Evolutionary conservation across 371 early-diverging fungal species (phyloP), one percentile per base, ranked within the genome.

Genomic region (Mortierella sp.): DNA sequence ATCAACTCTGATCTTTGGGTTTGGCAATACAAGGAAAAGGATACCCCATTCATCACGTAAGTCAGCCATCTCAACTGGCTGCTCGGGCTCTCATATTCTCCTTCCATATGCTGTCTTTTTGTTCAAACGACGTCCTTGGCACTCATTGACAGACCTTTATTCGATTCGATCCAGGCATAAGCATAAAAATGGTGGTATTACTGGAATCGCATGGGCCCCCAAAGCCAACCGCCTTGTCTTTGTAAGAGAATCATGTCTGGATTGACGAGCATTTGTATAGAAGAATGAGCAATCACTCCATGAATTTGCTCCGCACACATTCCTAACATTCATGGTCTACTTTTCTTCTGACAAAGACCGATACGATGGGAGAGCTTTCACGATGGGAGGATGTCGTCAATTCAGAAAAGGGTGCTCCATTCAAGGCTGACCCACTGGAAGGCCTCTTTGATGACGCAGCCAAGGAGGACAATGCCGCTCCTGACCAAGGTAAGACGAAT

Each of bases 1-100:
- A 23, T 57, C n/a, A 43, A 66, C 4, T 25, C 67, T 0, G 64
- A 70, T 5, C 30, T 73, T 7, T 69, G 66, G 69, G 57, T 79
- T 14, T 79, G 80, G 80, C 73, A 79, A n/a, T 79, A 79, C 62
- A 79, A 79, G 64, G 69, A 72, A 43, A 79, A 79, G 45, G 80
- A 79, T 4, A 57, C 19, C 29, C 74, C 70, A 11, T 9, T 62
- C 19, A 1, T 60, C 23, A 57, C 25, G 77, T 68, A 68, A 26
- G 72, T 28, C 6, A 37, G 9, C 37, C 37, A 37, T 9, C 37
- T 37, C 37, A 37, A 37, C 3, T 37, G 37, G 9, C 3, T 37
- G 3, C 9, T 37, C 37, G 37, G 9, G n/a, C n/a, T n/a, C n/a
- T n/a, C 37, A 37, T 37, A 5, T 37, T 3, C 37, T 37, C 9